Base-by-base conservation (phyloP, 1,284 basidiomycete genomes). In the Ceratorhiza oryzae-sativae region DNA sequence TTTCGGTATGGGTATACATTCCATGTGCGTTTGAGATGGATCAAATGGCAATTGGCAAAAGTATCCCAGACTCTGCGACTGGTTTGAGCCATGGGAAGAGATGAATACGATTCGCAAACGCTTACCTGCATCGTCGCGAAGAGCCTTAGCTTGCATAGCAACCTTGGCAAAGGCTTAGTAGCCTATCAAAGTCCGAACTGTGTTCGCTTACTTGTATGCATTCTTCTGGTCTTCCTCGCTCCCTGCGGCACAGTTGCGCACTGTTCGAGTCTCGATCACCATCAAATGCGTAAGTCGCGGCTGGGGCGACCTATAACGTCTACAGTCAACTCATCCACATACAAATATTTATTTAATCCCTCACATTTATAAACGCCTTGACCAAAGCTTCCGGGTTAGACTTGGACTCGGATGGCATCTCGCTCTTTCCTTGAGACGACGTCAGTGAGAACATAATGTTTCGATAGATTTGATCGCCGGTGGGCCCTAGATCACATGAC, bases 11-110 rank as follows among this genome's bases (percentile, higher is more conserved):
- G 36, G 34, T 27, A 25, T 45, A 56, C 63, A 68, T 30, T 68
- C 63, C 51, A 68, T 68, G 30, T 68, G 36, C 2, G 63, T 68
- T 56, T 68, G 49, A 18, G 63, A 68, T 10, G 63, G 63, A 32
- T 68, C 63, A 18, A 68, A 68, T 20, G 63, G 63, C 13, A 68
- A 45, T 56, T 68, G 63, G 18, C 63, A 68, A 39, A 68, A 68
- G 20, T 55, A 68, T 13, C 63, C 63, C 63, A 68, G 55, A 25
- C 34, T 56, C 63, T 68, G 25, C 18, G 36, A 25, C 51, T 56
- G 9, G 49, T 32, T 68, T 49, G 34, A 2, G 23, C n/a, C n/a
- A n/a, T n/a, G 12, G 63, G 25, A 20, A 18, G 34, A 55, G 30
- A 62, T 20, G 39, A 32, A 20, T 23, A 12, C n/a, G 42, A 30